Evolutionary conservation across 169 alveolate genomes (phyloP), one percentile per base, ranked within the genome.

Genomic region (Cryptosporidium parvum): DNA sequence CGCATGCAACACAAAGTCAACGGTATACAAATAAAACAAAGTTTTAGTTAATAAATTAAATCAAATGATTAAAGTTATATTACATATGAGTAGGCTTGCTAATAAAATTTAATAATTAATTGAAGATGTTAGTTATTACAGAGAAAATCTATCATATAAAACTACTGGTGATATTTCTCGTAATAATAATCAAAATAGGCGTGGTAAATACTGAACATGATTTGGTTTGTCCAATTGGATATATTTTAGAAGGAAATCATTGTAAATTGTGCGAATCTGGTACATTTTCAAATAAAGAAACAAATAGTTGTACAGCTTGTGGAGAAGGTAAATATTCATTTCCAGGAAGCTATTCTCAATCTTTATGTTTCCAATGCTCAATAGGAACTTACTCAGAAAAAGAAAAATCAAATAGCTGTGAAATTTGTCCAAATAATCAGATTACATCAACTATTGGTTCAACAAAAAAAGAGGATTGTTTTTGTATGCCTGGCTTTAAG

Each of bases 401-500:
- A 23, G 33, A 39, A 23, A 16, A 44, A 45, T 31, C 67, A 3
- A 21, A 67, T 58, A 39, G 16, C 26, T 80, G 89, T 42, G 70
- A 59, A 61, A n/a, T 29, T 37, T 80, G 89, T 59, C 51, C 69
- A 23, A 45, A 65, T 61, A 21, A n/a, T 21, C 75, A 80, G 45
- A 62, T 80, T 14, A 80, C 89, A 0, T 6, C 62, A 12, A 6
- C 35, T 21, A 16, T 62, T 23, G 75, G 75, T 8, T 61, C 89
- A 26, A 80, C 80, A 12, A 26, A 39, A 23, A 42, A 12, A 16
- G 65, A 62, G 21, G 75, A 65, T 12, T 80, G 89, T 45, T 80
- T 61, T 65, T 80, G 89, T 42, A 23, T 39, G 52, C 89, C 89
- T 16, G 89, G 89, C 2, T 80, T 61, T 48, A 80, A 80, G 44